Evolutionary conservation across 495 filamentous ascomycete species (phyloP).

Genomic region (Aspergillus panamensis): DNA sequence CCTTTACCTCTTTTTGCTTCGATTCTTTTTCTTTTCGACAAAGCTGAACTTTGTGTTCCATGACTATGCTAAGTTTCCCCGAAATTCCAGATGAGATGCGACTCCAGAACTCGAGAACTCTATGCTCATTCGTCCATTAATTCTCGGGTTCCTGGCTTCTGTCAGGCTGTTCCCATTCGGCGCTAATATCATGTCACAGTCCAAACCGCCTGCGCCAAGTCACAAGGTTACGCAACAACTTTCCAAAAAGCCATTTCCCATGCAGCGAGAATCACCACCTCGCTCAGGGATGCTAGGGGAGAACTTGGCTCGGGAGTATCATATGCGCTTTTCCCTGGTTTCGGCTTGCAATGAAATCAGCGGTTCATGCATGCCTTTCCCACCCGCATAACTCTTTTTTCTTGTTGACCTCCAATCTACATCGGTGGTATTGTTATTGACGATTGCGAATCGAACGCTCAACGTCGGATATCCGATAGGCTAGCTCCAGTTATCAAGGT

Average conservation of each 20-base stretch:
- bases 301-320: conserved; percentile 18
- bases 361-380: conserved; percentile 18
- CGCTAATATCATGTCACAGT: conserved; percentile 20
- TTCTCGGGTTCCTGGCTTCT: conserved; percentile 5
- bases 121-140: not conserved
- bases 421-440: not conserved
- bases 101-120: not conserved
- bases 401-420: conserved; percentile 10
- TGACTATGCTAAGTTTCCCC: not conserved
- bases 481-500: not conserved
- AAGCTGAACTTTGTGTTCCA: not conserved
- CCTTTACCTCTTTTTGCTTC: not conserved
- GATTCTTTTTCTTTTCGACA: not conserved
- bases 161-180: conserved; percentile 15
- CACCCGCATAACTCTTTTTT: conserved; percentile 6
- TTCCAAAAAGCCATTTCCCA: conserved; percentile 14
- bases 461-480: conserved; percentile 4
- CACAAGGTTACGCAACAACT: conserved; percentile 27
- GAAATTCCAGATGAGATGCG: not conserved
- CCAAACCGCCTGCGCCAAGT: conserved; percentile 20
- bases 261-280: conserved; percentile 10
- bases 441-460: conserved; percentile 13
- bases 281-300: conserved; percentile 22
- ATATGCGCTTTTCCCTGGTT: conserved; percentile 14
- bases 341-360: conserved; percentile 11